Evolutionary conservation across 2,329 filamentous ascomycete genomes (phyloP).

Genomic region (Plenodomus tracheiphilus): DNA sequence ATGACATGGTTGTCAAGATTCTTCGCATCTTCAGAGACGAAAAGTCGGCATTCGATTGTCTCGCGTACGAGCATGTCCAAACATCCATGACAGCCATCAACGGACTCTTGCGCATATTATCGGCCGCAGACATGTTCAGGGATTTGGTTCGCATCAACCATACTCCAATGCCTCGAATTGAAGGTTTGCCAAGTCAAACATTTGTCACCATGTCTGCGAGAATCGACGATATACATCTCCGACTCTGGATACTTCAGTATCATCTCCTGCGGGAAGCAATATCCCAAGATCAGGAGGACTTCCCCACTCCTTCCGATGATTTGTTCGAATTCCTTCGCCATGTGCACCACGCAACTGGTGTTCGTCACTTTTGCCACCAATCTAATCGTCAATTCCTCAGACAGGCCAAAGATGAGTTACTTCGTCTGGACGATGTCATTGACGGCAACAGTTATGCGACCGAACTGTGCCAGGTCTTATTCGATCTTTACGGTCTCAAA

Average conservation of each 20-base stretch:
- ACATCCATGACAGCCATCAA: conserved; percentile 73
- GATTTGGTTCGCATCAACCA: conserved; percentile 83
- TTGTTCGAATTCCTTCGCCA: conserved; percentile 78
- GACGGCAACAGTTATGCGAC: conserved; percentile 69
- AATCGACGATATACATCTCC: conserved; percentile 83
- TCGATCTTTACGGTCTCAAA: conserved; percentile 45
- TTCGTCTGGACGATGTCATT: conserved; percentile 73
- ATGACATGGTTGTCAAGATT: conserved; percentile 73
- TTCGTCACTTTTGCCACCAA: conserved; percentile 81
- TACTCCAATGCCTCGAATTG: conserved; percentile 62
- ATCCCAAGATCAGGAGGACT: conserved; percentile 65
- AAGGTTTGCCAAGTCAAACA: conserved; percentile 50
- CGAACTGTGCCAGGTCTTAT: conserved; percentile 72
- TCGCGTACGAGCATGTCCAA: conserved; percentile 78
- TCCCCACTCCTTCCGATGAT: conserved; percentile 69
- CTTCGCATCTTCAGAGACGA: conserved; percentile 70
- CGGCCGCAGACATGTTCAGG: conserved; percentile 79
- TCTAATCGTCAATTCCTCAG: conserved; percentile 88
- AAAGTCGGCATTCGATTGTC: conserved; percentile 73
- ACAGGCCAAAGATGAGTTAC: conserved; percentile 82
- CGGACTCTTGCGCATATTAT: conserved; percentile 72
- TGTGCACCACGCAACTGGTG: conserved; percentile 80
- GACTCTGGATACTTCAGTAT: conserved; percentile 87
- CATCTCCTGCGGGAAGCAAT: conserved; percentile 76
- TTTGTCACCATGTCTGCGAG: conserved; percentile 62